Conservation (phyloP, 2,329 filamentous ascomycete species). For the Fusarium haematococcum region DNA sequence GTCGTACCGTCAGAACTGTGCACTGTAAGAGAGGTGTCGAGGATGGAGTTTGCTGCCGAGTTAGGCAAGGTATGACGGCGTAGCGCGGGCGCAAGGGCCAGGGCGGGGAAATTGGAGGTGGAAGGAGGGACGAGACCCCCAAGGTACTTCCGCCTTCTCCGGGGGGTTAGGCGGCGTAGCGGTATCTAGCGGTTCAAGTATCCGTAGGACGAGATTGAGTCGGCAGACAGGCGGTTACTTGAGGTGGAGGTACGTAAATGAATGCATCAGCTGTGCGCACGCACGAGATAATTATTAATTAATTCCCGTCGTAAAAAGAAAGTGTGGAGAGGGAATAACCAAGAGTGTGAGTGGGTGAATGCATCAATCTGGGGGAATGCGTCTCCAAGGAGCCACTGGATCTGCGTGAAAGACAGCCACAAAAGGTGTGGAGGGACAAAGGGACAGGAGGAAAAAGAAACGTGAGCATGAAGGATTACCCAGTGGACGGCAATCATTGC, state of each 20-base stretch:
- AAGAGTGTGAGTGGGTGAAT: conserved; percentile 25
- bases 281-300: background rate
- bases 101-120: conserved; percentile 48
- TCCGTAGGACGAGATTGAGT: background rate
- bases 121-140: conserved; percentile 25
- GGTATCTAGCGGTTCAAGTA: background rate
- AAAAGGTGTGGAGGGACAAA: conserved; percentile 16
- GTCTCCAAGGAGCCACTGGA: conserved; percentile 28
- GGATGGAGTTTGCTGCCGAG: conserved; percentile 20
- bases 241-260: conserved; percentile 20
- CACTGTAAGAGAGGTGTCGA: conserved; percentile 18
- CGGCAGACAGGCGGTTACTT: conserved; percentile 5
- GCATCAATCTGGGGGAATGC: conserved; percentile 33
- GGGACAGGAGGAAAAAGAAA: conserved; percentile 14
- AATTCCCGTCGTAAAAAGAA: conserved; percentile 21
- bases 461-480: background rate
- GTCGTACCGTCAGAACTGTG: conserved; percentile 12
- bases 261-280: conserved; percentile 6
- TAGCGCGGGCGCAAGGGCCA: conserved; percentile 47
- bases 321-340: conserved; percentile 11
- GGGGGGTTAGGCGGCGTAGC: background rate
- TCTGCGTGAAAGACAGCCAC: conserved; percentile 23
- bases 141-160: conserved; percentile 12
- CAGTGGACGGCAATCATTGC: background rate
- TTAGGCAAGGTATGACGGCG: conserved; percentile 34